Conservation (phyloP, 2,329 filamentous ascomycete genomes). For the Ophiocordyceps camponoti-rufipedis region DNA sequence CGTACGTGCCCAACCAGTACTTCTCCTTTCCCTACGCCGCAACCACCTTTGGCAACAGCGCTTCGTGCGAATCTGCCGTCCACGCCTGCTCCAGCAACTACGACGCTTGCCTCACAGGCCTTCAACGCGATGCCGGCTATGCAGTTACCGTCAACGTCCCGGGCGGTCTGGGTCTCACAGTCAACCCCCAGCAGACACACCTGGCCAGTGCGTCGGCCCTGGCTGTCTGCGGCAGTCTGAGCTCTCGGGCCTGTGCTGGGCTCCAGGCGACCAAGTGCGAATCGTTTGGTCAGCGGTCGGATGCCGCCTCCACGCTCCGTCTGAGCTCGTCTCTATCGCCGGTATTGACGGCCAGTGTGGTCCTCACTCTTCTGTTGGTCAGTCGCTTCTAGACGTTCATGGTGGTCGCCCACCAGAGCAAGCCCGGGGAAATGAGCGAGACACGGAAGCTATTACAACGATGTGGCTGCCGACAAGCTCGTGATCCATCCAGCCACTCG, state of each 20-base stretch:
- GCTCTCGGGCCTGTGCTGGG: conserved; percentile 29
- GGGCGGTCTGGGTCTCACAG: conserved; percentile 32
- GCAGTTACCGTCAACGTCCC: conserved; percentile 39
- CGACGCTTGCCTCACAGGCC: conserved; percentile 29
- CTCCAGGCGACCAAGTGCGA: conserved; percentile 22
- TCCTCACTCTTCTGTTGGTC: neutral
- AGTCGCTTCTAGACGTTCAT: neutral
- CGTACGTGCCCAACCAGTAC: conserved; percentile 37
- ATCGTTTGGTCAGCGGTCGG: conserved; percentile 6
- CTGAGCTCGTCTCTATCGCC: neutral
- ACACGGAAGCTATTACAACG: no score
- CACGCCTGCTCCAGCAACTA: conserved; percentile 35
- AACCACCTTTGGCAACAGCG: conserved; percentile 30
- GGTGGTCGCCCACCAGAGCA: no score
- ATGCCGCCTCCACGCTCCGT: neutral
- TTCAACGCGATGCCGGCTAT: conserved; percentile 23
- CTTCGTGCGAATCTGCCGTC: conserved; percentile 32
- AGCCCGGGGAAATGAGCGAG: no score
- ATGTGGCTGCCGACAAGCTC: neutral
- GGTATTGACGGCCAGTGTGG: neutral
- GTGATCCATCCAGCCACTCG: neutral
- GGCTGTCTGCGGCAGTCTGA: conserved; percentile 36
- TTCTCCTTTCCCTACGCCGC: conserved; percentile 42
- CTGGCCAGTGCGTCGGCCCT: conserved; percentile 25
- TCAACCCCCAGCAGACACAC: conserved; percentile 20